A percentile compares a stretch with the other conserved stretches of the same genome.
These are phyloP conservation scores for Perilla frutescens DNA, from an alignment of 257 asterid species.

Conservation along the genomic window DNA sequence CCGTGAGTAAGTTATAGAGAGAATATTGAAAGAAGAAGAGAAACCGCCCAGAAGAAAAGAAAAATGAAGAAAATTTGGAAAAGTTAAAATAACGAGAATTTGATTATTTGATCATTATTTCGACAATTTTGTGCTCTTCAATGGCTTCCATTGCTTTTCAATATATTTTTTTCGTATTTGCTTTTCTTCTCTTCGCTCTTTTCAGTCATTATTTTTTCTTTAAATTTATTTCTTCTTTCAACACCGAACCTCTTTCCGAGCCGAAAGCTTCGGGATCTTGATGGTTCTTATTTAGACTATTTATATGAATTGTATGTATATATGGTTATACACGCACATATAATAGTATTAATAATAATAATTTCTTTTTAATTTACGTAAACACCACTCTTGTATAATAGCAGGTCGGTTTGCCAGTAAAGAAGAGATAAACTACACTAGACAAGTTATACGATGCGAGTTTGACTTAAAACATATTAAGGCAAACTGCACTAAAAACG, in stretches of 20 bases:
- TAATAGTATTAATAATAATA: no score
- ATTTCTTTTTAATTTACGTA: no score
- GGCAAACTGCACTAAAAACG: no score
- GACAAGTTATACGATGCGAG: no score
- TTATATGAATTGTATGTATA: background rate
- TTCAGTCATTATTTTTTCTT: constrained; percentile 2
- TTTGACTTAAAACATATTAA: no score
- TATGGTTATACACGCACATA: no score
- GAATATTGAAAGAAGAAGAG: constrained; percentile 39
- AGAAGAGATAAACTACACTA: no score
- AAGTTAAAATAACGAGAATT: background rate
- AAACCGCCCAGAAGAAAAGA: constrained; percentile 30
- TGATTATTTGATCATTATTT: constrained; percentile 35
- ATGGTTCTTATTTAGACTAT: constrained; percentile 30
- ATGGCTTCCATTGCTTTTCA: constrained; percentile 27
- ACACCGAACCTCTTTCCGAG: constrained; percentile 48
- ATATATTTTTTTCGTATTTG: background rate
- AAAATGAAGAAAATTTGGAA: constrained; percentile 9
- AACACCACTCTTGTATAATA: no score
- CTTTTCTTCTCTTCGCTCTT: constrained; percentile 14
- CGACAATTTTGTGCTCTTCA: constrained; percentile 22
- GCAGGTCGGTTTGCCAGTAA: no score
- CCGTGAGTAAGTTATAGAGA: constrained; percentile 42
- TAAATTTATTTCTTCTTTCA: constrained; percentile 20
- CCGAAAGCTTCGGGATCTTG: constrained; percentile 59